Evolutionary conservation across 768 basidiomycete species (phyloP).

Genomic region (Podaxis sp.): DNA sequence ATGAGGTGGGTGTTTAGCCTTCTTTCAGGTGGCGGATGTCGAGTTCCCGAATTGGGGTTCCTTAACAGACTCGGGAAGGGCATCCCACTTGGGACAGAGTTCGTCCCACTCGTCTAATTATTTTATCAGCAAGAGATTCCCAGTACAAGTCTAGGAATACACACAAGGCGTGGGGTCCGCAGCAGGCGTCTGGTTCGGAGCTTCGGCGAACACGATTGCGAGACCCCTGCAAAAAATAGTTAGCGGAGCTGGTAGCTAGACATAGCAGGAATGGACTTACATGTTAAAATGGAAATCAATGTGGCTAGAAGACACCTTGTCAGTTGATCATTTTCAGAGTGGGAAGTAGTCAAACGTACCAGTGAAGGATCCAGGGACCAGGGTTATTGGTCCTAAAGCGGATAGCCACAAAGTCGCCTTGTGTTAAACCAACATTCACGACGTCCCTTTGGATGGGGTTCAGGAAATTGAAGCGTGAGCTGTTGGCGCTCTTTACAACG

Average conservation of each 20-base stretch:
- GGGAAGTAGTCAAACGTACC: constrained; percentile 14
- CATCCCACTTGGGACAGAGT: background rate
- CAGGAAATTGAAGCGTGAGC: constrained; percentile 27
- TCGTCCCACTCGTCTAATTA: background rate
- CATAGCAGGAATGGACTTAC: constrained; percentile 14
- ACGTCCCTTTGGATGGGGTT: constrained; percentile 56
- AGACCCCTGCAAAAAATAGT: constrained; percentile 11
- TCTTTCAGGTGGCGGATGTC: background rate
- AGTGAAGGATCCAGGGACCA: constrained; percentile 54
- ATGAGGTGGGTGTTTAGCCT: background rate
- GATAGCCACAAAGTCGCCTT: constrained; percentile 43
- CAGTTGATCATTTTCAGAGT: background rate
- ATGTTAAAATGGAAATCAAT: constrained; percentile 31
- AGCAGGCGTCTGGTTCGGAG: background rate
- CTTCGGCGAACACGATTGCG: constrained; percentile 16
- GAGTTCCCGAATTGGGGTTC: background rate
- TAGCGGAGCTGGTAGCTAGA: no score
- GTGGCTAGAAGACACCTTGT: constrained; percentile 20
- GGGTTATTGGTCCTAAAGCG: constrained; percentile 64
- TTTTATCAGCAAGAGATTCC: background rate
- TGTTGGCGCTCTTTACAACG: constrained; percentile 37
- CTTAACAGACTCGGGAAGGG: background rate
- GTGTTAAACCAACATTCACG: constrained; percentile 31
- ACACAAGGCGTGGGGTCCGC: background rate
- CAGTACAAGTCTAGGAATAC: background rate